A percentile compares a stretch with the other conserved stretches of the same genome.
These are phyloP conservation scores for Kokia cookei DNA, from an alignment of 441 rosid genomes.

Conservation along the genomic window DNA sequence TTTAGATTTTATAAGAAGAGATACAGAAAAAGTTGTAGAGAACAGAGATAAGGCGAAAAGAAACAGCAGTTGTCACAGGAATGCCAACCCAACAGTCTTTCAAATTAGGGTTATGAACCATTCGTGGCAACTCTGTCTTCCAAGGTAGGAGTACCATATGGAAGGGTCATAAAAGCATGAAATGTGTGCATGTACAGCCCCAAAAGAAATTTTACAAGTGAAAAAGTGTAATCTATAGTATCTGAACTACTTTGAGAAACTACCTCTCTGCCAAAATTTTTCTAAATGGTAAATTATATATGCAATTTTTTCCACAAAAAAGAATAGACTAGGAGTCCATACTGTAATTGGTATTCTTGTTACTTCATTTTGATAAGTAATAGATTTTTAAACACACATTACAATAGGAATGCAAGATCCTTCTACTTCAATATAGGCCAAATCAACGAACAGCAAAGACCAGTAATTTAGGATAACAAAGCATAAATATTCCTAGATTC, in stretches of 20 bases:
- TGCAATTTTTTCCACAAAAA: neutral
- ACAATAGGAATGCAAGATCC: neutral
- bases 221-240: neutral
- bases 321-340: neutral
- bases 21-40: neutral
- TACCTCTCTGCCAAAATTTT: neutral
- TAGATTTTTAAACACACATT: neutral
- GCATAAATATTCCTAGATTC: neutral
- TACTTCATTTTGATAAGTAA: neutral
- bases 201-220: neutral
- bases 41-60: neutral
- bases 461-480: neutral
- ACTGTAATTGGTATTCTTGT: neutral
- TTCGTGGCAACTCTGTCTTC: neutral
- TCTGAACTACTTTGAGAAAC: neutral
- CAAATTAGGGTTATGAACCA: neutral
- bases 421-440: neutral
- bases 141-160: neutral
- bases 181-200: neutral
- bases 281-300: neutral
- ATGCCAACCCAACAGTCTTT: neutral
- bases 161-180: neutral
- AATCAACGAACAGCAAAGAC: neutral
- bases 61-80: neutral
- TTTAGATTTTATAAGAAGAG: neutral